A percentile compares a stretch with the other conserved stretches of the same genome.
Evolutionary conservation across 176 grass and related monocot genomes (phyloP).

Genomic region (Aegilops bicornis): DNA sequence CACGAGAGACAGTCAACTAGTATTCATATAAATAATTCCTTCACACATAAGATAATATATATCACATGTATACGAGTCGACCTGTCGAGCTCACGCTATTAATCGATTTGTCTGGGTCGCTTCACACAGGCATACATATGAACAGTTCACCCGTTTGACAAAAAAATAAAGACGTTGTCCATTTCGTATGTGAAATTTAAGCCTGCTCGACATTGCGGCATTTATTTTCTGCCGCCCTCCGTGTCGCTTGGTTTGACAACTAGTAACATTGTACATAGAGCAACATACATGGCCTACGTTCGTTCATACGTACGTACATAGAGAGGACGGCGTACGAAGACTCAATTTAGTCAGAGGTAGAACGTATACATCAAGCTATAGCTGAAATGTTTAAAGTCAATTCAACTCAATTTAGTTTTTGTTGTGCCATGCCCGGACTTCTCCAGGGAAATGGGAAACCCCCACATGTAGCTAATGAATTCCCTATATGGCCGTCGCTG

Average conservation of each 20-base stretch:
- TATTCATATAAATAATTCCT: not conserved
- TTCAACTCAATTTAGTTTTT: constrained; percentile 1
- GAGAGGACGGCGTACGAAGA: too few relatives aligned
- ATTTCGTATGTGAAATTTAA: constrained; percentile 17
- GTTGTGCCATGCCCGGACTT: not conserved
- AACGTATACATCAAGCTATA: not conserved
- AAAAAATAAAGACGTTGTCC: not conserved
- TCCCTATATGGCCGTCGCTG: not conserved
- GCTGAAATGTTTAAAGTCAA: constrained; percentile 40
- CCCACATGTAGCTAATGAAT: not conserved
- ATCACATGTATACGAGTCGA: not conserved
- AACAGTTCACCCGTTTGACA: constrained; percentile 43
- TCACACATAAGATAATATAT: not conserved
- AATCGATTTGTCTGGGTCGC: constrained; percentile 32
- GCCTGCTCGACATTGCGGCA: constrained; percentile 17
- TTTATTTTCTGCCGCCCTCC: constrained; percentile 20
- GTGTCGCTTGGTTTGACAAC: constrained; percentile 28
- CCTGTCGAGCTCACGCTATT: not conserved
- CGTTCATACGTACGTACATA: not conserved
- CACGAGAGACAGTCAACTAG: constrained; percentile 20
- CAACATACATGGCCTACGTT: not conserved
- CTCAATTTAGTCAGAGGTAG: constrained; percentile 14
- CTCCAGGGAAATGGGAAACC: constrained; percentile 34
- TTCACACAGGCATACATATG: not conserved
- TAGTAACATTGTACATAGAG: not conserved